These are phyloP conservation scores for Myochromella boudieri DNA, from an alignment of 768 basidiomycete species.

Conservation along the genomic window DNA sequence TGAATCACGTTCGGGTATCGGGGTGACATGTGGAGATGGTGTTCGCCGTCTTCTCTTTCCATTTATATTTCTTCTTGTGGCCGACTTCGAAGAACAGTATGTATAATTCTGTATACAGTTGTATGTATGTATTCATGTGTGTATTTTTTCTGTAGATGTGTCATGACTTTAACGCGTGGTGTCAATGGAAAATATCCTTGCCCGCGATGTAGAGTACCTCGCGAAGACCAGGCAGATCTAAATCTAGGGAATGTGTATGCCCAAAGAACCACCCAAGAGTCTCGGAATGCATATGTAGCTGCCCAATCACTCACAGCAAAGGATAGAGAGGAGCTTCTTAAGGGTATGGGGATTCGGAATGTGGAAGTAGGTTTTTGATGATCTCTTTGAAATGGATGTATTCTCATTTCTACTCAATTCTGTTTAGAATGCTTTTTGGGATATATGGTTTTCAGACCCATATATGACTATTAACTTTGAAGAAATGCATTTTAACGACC, in stretches of 20 bases:
- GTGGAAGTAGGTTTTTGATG: constrained; percentile 23
- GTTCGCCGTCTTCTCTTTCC: constrained; percentile 30
- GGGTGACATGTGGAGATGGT: constrained; percentile 24
- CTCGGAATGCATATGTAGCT: background rate
- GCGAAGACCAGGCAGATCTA: constrained; percentile 23
- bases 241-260: constrained; percentile 15
- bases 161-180: constrained; percentile 39
- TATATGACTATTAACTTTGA: constrained; percentile 36
- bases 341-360: constrained; percentile 19
- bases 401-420: background rate
- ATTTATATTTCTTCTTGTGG: constrained; percentile 35
- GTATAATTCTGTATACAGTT: constrained; percentile 15
- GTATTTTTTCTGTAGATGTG: constrained; percentile 24
- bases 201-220: constrained; percentile 35
- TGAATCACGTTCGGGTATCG: constrained; percentile 22
- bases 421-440: constrained; percentile 43
- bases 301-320: constrained; percentile 6
- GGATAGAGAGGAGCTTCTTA: constrained; percentile 23
- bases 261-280: constrained; percentile 16
- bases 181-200: constrained; percentile 30
- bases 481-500: constrained; percentile 32
- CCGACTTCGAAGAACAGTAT: constrained; percentile 49
- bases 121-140: background rate
- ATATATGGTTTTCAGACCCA: constrained; percentile 30
- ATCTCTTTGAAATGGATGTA: constrained; percentile 4